Conservation (phyloP, 129 eudicot species). For the Arctium minus region DNA sequence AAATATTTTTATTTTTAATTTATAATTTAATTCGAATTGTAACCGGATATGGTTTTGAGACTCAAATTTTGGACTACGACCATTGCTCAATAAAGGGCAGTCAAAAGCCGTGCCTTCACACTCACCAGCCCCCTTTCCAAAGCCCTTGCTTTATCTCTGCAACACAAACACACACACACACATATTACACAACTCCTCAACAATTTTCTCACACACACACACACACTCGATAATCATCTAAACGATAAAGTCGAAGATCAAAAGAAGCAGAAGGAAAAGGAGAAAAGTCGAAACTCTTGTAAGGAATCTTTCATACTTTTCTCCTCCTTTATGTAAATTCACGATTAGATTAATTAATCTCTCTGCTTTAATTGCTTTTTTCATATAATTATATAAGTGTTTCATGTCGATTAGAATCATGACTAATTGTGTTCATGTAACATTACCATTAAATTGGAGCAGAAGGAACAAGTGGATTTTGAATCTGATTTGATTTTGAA, state of each 20-base stretch:
- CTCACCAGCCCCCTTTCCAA: constrained; percentile 41
- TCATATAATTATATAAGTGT: background rate
- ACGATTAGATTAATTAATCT: background rate
- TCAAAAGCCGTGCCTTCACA: constrained; percentile 46
- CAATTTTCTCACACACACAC: constrained; percentile 4
- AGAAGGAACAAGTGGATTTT: background rate
- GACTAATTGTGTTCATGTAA: background rate
- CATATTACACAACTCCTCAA: constrained; percentile 13
- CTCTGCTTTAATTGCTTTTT: constrained; percentile 2
- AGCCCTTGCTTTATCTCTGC: constrained; percentile 27
- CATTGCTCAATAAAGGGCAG: constrained; percentile 37
- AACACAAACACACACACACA: background rate
- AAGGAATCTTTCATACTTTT: constrained; percentile 39
- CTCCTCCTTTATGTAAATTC: constrained; percentile 21
- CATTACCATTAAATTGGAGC: constrained; percentile 2
- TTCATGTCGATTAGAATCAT: background rate
- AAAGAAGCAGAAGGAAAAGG: constrained; percentile 24
- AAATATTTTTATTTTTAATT: too few relatives aligned
- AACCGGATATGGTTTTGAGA: constrained; percentile 2
- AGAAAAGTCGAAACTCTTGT: constrained; percentile 34
- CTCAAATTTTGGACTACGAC: constrained; percentile 18
- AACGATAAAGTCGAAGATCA: constrained; percentile 34
- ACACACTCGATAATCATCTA: constrained; percentile 15
- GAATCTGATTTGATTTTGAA: constrained; percentile 4
- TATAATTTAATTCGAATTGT: too few relatives aligned